Conservation (phyloP, 2,329 filamentous ascomycete genomes). For the Scorias spongiosa region DNA sequence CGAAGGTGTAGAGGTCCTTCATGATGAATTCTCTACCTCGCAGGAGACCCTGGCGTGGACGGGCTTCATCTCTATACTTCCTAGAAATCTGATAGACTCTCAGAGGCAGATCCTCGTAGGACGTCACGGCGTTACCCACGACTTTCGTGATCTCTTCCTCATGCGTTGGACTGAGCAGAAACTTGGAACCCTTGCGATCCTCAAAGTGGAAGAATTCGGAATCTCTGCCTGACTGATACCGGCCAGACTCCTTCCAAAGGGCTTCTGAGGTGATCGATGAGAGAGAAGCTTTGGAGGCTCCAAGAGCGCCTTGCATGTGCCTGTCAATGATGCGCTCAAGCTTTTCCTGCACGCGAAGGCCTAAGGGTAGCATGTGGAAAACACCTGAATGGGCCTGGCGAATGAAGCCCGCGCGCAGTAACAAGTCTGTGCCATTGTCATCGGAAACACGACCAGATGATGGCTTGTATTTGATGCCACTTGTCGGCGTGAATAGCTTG, state of each 20-base stretch:
- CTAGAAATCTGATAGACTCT: constrained; percentile 82
- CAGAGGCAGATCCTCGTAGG: constrained; percentile 74
- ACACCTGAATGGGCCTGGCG: constrained; percentile 69
- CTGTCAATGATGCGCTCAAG: constrained; percentile 73
- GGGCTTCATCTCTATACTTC: constrained; percentile 86
- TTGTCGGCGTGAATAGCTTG: constrained; percentile 62
- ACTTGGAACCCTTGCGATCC: constrained; percentile 61
- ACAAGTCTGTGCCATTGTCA: constrained; percentile 30
- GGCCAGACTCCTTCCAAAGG: constrained; percentile 71
- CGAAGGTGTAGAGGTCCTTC: constrained; percentile 98
- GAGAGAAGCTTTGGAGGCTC: constrained; percentile 64
- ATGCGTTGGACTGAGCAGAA: constrained; percentile 79
- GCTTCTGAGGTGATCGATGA: constrained; percentile 76
- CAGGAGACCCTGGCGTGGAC: constrained; percentile 75
- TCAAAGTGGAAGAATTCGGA: constrained; percentile 59
- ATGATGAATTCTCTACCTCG: constrained; percentile 86
- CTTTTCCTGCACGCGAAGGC: constrained; percentile 75
- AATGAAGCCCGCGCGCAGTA: constrained; percentile 31
- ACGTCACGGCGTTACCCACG: constrained; percentile 56
- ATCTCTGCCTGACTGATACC: constrained; percentile 38
- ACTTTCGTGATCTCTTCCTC: constrained; percentile 90
- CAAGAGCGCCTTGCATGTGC: constrained; percentile 62
- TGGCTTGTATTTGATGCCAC: constrained; percentile 6
- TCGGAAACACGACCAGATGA: constrained; percentile 42
- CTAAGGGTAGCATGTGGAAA: constrained; percentile 82